Evolutionary conservation across 441 rosid genomes (phyloP).

Genomic region (Kokia cookei): DNA sequence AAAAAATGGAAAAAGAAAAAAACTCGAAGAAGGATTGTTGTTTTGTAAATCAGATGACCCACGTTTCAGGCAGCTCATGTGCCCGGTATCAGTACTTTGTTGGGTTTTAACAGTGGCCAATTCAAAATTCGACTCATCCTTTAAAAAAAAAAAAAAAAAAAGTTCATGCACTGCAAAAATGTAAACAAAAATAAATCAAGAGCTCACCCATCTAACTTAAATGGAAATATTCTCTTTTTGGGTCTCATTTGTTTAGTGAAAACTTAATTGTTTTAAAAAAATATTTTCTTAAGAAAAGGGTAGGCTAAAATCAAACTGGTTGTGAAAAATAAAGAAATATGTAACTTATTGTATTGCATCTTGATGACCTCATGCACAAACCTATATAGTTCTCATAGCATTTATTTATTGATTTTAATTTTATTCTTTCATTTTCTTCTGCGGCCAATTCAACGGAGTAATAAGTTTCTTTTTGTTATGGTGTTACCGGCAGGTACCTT

Average conservation of each 20-base stretch:
- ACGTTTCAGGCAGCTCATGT: slow-evolving; percentile 21
- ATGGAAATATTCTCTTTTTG: neutral
- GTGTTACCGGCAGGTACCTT: neutral
- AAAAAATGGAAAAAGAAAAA: neutral
- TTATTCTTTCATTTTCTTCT: neutral
- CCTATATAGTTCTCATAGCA: neutral
- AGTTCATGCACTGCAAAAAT: no score
- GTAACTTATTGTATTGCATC: neutral
- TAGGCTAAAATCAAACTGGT: no score
- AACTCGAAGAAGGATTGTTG: slow-evolving; percentile 1
- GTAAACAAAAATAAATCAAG: no score
- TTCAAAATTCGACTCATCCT: neutral
- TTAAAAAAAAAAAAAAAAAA: no score
- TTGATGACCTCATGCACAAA: neutral
- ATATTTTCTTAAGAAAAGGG: no score
- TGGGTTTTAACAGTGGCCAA: slow-evolving; percentile 26
- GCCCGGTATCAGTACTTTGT: slow-evolving; percentile 25
- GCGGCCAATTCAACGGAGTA: neutral
- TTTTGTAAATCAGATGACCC: slow-evolving; percentile 13
- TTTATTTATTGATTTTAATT: neutral
- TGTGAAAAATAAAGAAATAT: neutral
- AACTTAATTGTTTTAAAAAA: neutral
- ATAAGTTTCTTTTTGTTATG: neutral
- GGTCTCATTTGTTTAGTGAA: neutral
- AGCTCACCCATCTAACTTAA: no score